Evolutionary conservation across 1,139 yeast species (phyloP).

Genomic region (Candida smagusa): DNA sequence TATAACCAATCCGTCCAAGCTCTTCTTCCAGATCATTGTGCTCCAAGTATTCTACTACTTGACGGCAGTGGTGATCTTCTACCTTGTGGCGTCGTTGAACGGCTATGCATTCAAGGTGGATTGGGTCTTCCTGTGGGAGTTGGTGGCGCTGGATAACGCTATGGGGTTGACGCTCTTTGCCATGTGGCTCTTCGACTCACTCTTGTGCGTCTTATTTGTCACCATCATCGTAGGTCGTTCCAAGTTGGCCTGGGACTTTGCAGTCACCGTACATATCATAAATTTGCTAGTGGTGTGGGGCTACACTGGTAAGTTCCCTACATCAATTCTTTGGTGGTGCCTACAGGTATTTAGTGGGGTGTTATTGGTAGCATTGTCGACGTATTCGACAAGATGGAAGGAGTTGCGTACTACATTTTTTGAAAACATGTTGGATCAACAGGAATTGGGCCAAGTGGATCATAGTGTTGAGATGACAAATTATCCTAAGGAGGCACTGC

Average conservation of each 20-base stretch:
- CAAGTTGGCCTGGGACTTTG: slow-evolving; percentile 94
- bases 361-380: slow-evolving; percentile 73
- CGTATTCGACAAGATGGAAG: slow-evolving; percentile 85
- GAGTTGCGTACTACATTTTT: slow-evolving; percentile 87
- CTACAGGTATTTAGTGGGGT: slow-evolving; percentile 67
- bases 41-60: slow-evolving; percentile 66
- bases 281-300: slow-evolving; percentile 70
- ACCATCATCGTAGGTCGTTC: slow-evolving; percentile 88
- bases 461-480: slow-evolving; percentile 22
- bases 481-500: slow-evolving; percentile 7
- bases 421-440: slow-evolving; percentile 65
- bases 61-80: slow-evolving; percentile 58
- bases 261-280: slow-evolving; percentile 80
- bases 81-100: slow-evolving; percentile 51
- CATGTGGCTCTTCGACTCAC: slow-evolving; percentile 78
- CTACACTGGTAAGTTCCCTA: slow-evolving; percentile 65
- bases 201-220: slow-evolving; percentile 74
- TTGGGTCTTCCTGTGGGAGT: slow-evolving; percentile 83
- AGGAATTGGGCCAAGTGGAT: slow-evolving; percentile 35
- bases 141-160: slow-evolving; percentile 71
- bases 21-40: slow-evolving; percentile 54
- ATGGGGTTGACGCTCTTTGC: slow-evolving; percentile 71
- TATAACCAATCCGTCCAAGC: slow-evolving; percentile 36
- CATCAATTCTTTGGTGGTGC: slow-evolving; percentile 78
- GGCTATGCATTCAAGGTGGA: slow-evolving; percentile 61